Conservation (phyloP, 306 rosid species). For the Prunus mongolica region DNA sequence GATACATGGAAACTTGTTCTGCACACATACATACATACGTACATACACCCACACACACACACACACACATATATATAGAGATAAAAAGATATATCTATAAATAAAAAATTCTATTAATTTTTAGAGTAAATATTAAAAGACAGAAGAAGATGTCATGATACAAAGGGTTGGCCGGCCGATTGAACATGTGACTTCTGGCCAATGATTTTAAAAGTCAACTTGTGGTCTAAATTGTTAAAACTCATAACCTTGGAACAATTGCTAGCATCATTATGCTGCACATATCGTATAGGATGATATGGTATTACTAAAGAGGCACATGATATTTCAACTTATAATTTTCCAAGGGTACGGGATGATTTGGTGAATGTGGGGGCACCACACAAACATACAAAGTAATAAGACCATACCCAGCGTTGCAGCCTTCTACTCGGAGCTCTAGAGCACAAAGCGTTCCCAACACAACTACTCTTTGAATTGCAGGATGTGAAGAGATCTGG, state of each 20-base stretch:
- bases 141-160: background rate
- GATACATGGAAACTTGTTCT: background rate
- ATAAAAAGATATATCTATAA: no score
- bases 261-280: background rate
- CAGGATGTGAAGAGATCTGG: conserved; percentile 66
- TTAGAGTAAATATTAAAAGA: background rate
- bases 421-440: conserved; percentile 79
- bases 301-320: background rate
- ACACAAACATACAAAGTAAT: conserved; percentile 7
- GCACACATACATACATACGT: no score
- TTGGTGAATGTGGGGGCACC: conserved; percentile 13
- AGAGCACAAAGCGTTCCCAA: conserved; percentile 87
- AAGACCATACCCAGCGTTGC: conserved; percentile 62
- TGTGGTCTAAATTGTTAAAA: background rate
- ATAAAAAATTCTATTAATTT: no score
- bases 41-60: no score
- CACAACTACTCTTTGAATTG: conserved; percentile 69
- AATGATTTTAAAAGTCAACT: background rate
- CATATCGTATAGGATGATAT: background rate
- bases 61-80: no score
- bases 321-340: background rate
- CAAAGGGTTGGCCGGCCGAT: background rate
- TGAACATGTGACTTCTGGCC: background rate
- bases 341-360: background rate
- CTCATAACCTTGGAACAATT: background rate